Percentiles rank a stretch among this genome's conserved stretches.
phyloP scores from a whole-genome alignment of 176 grass and related monocot species.

The Eleusine indica region DNA sequence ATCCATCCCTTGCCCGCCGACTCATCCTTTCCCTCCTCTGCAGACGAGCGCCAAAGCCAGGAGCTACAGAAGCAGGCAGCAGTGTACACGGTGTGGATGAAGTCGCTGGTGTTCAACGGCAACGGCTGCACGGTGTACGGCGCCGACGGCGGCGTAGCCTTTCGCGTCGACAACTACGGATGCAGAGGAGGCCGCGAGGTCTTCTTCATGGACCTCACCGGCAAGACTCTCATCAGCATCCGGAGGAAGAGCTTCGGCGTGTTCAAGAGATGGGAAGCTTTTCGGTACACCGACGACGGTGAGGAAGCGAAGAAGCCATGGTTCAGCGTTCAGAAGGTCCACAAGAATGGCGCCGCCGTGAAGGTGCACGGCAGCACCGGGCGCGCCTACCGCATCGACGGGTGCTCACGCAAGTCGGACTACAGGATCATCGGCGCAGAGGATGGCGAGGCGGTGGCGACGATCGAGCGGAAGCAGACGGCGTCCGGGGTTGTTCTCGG shows the following conservation, averaged over 20 bases:
- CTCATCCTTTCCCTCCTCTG: background rate
- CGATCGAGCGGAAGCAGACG: slow-evolving; percentile 56
- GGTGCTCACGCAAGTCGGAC: slow-evolving; percentile 45
- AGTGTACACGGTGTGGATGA: slow-evolving; percentile 64
- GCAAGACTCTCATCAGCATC: slow-evolving; percentile 53
- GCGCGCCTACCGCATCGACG: slow-evolving; percentile 36
- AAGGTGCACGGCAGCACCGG: slow-evolving; percentile 26
- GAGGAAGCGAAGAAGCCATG: slow-evolving; percentile 36
- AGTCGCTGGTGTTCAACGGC: slow-evolving; percentile 76
- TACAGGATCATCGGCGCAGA: slow-evolving; percentile 35
- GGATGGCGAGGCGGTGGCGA: slow-evolving; percentile 30
- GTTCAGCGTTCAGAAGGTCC: slow-evolving; percentile 51
- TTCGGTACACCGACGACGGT: background rate
- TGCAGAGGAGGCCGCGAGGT: slow-evolving; percentile 51
- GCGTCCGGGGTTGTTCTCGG: slow-evolving; percentile 48
- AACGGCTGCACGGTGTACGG: slow-evolving; percentile 75
- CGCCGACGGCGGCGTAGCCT: slow-evolving; percentile 56
- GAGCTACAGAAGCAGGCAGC: background rate
- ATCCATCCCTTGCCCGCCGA: slow-evolving; percentile 35
- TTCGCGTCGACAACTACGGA: slow-evolving; percentile 81
- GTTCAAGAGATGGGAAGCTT: slow-evolving; percentile 41
- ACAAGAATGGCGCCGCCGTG: background rate
- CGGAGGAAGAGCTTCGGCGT: slow-evolving; percentile 41
- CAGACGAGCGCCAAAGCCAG: background rate
- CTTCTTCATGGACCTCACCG: slow-evolving; percentile 71